These are phyloP conservation scores for Hibiscus trionum DNA, from an alignment of 345 rosid species.

Conservation along the genomic window DNA sequence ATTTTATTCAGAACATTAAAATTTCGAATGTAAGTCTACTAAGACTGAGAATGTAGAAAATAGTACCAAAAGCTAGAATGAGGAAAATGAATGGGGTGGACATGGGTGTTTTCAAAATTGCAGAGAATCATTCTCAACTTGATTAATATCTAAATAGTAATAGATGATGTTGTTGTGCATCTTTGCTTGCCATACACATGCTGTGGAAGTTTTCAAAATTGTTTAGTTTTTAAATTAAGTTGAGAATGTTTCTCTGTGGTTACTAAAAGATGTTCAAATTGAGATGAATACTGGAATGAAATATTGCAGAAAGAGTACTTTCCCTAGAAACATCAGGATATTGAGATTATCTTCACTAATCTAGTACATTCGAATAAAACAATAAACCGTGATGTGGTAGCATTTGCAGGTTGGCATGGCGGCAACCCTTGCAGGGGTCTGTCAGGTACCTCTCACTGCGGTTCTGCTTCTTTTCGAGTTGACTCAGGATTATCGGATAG, in stretches of 20 bases:
- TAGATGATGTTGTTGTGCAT: neutral
- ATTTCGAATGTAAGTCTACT: neutral
- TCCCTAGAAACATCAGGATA: neutral
- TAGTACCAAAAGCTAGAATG: neutral
- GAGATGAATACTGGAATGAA: neutral
- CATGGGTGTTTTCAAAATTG: neutral
- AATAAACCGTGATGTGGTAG: neutral
- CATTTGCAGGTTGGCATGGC: constrained; percentile 92
- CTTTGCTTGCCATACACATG: neutral
- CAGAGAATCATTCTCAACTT: neutral
- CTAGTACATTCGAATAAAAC: neutral
- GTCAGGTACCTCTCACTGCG: constrained; percentile 95
- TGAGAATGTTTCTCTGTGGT: neutral
- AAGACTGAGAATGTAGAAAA: neutral
- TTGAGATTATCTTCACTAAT: neutral
- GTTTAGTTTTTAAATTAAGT: constrained; percentile 3
- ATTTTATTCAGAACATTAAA: neutral
- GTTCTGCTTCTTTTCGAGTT: constrained; percentile 84
- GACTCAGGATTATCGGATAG: constrained; percentile 88
- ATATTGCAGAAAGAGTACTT: neutral
- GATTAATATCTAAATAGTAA: neutral
- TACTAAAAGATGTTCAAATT: neutral
- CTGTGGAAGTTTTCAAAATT: neutral
- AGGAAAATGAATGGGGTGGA: neutral
- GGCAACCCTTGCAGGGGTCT: constrained; percentile 96